Evolutionary conservation across 208 protist species (phyloP).

Genomic region (Crithidia mellificae): DNA sequence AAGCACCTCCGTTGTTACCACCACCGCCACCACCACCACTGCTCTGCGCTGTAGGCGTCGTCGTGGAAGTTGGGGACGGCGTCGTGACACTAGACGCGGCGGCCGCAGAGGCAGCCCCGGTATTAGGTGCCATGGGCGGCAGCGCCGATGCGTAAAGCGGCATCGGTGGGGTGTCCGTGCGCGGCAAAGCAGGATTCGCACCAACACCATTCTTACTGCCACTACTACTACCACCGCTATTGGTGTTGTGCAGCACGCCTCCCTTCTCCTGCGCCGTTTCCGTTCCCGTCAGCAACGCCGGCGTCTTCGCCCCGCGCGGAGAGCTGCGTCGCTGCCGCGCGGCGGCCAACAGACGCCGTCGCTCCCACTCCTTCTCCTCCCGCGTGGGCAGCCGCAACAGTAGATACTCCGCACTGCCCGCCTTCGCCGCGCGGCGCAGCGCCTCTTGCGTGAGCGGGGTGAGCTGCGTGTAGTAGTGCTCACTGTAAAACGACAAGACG

Average conservation of each 20-base stretch:
- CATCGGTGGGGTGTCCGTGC: not conserved
- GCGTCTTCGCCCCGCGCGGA: not conserved
- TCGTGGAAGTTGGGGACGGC: not conserved
- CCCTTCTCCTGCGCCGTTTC: too few species aligned
- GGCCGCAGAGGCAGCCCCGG: not conserved
- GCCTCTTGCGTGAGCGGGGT: conserved; percentile 19
- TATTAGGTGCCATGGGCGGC: not conserved
- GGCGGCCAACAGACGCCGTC: not conserved
- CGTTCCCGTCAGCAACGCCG: not conserved
- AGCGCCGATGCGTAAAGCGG: not conserved
- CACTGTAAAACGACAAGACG: conserved; percentile 15
- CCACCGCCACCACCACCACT: not conserved
- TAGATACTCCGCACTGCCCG: conserved; percentile 18
- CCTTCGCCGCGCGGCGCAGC: conserved; percentile 20
- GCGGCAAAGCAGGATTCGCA: too few species aligned
- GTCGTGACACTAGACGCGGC: too few species aligned
- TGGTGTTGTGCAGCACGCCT: too few species aligned
- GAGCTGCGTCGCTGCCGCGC: not conserved
- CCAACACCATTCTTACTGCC: too few species aligned
- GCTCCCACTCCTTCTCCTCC: conserved; percentile 18
- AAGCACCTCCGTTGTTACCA: too few species aligned
- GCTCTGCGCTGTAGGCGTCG: not conserved
- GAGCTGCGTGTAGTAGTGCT: conserved; percentile 14
- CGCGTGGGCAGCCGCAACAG: conserved; percentile 20
- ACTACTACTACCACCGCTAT: too few species aligned